Conservation (phyloP, 768 basidiomycete genomes). For the Kwoniella mangroviensis region DNA sequence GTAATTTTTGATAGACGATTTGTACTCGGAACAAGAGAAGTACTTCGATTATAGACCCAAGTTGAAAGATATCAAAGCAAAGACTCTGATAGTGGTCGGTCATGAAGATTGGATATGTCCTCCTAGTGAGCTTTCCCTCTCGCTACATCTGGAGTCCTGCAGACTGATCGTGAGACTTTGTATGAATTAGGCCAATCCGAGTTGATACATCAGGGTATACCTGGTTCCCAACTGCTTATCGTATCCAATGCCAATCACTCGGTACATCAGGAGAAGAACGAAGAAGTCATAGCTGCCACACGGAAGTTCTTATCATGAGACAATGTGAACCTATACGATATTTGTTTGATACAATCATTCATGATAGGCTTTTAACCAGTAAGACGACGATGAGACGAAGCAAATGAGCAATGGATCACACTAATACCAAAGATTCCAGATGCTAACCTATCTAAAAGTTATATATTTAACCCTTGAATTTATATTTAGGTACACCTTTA, state of each 20-base stretch:
- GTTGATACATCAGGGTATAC: slow-evolving; percentile 27
- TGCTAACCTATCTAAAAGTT: not conserved
- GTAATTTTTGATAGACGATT: slow-evolving; percentile 16
- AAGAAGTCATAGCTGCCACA: slow-evolving; percentile 28
- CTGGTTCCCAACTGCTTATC: slow-evolving; percentile 23
- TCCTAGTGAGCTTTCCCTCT: slow-evolving; percentile 19
- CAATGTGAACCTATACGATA: not conserved
- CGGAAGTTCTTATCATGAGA: slow-evolving; percentile 14
- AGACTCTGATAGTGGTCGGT: slow-evolving; percentile 35
- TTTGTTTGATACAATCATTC: too few relatives aligned
- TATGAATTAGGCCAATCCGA: slow-evolving; percentile 27
- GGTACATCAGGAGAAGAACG: slow-evolving; percentile 36
- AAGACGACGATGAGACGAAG: too few relatives aligned
- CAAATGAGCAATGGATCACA: too few relatives aligned
- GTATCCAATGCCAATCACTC: slow-evolving; percentile 35
- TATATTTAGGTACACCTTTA: slow-evolving; percentile 28
- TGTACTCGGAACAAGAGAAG: slow-evolving; percentile 34
- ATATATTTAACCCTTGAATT: slow-evolving; percentile 20
- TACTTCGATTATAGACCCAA: slow-evolving; percentile 33
- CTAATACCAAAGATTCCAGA: too few relatives aligned
- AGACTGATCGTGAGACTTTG: not conserved
- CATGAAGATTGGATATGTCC: slow-evolving; percentile 38
- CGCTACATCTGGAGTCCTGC: not conserved
- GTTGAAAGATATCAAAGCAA: slow-evolving; percentile 24
- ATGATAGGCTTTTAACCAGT: too few relatives aligned